These are phyloP conservation scores for Pseudisothecium myosuroides DNA, from an alignment of 225 moss, liverwort and hornwort species.

Conservation along the genomic window DNA sequence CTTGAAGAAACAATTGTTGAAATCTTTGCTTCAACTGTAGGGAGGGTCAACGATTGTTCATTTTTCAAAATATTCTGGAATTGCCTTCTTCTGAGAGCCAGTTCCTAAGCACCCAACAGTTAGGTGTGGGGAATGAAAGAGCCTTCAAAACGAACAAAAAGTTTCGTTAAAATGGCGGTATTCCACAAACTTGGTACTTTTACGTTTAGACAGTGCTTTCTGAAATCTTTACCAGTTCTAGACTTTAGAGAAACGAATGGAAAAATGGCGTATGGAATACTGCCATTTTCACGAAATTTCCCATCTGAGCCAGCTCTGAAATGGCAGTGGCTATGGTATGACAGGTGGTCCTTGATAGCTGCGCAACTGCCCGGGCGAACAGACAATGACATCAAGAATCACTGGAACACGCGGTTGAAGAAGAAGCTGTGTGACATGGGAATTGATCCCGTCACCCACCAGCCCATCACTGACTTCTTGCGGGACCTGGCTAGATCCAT, in stretches of 20 bases:
- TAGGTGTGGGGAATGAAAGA: not conserved
- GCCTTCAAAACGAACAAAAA: too few relatives aligned
- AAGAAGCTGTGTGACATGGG: conserved; percentile 67
- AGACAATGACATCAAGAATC: conserved; percentile 90
- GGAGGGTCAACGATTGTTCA: not conserved
- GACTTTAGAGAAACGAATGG: too few relatives aligned
- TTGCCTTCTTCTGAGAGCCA: not conserved
- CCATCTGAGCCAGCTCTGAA: not conserved
- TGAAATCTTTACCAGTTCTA: too few relatives aligned
- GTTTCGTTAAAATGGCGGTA: too few relatives aligned
- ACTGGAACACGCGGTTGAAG: conserved; percentile 87
- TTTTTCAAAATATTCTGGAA: not conserved
- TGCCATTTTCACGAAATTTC: too few relatives aligned
- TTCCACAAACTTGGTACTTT: too few relatives aligned
- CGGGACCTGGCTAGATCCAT: not conserved
- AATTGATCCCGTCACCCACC: conserved; percentile 60
- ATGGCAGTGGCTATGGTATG: not conserved
- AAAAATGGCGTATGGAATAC: too few relatives aligned
- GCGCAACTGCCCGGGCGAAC: conserved; percentile 73
- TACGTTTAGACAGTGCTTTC: too few relatives aligned
- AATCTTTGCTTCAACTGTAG: too few relatives aligned
- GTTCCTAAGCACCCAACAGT: not conserved
- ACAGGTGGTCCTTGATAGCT: conserved; percentile 79
- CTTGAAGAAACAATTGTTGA: not conserved
- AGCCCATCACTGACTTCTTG: not conserved